Evolutionary conservation across 305 asterid species (phyloP).

Genomic region (Fraxinus sp.): DNA sequence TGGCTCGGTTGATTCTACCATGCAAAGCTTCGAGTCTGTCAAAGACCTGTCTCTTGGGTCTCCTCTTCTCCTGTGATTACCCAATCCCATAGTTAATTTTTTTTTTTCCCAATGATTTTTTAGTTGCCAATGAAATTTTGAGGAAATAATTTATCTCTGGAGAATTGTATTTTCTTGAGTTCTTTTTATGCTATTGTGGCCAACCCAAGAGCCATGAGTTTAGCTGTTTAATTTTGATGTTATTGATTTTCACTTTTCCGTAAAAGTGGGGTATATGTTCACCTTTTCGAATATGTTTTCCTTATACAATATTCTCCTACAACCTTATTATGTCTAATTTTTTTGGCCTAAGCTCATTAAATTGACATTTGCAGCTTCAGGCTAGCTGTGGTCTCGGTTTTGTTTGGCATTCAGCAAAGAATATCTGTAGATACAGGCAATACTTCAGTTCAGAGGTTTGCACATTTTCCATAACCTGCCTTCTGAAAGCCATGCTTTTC

Average conservation of each 20-base stretch:
- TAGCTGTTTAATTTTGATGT: not conserved
- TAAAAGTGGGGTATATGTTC: not conserved
- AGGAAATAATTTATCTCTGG: not conserved
- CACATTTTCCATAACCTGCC: not conserved
- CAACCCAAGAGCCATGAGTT: not conserved
- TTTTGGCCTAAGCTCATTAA: not conserved
- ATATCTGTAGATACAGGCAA: conserved; percentile 39
- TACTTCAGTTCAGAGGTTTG: conserved; percentile 50
- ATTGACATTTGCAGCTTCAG: conserved; percentile 39
- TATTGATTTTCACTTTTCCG: not conserved
- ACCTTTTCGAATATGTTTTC: not conserved
- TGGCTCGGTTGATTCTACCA: conserved; percentile 87
- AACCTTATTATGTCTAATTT: not conserved
- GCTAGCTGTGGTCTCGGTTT: conserved; percentile 29
- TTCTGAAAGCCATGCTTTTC: not conserved
- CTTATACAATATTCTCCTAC: not conserved
- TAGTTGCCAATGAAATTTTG: not conserved
- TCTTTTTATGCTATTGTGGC: not conserved
- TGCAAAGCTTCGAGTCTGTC: conserved; percentile 71
- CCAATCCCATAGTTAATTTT: conserved; percentile 22
- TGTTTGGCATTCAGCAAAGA: conserved; percentile 38
- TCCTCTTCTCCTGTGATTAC: conserved; percentile 72
- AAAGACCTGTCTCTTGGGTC: conserved; percentile 77
- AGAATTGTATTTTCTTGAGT: not conserved
- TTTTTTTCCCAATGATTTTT: not conserved